Conservation (phyloP, 805 yeast species). For the Kuraishia piskuri region DNA sequence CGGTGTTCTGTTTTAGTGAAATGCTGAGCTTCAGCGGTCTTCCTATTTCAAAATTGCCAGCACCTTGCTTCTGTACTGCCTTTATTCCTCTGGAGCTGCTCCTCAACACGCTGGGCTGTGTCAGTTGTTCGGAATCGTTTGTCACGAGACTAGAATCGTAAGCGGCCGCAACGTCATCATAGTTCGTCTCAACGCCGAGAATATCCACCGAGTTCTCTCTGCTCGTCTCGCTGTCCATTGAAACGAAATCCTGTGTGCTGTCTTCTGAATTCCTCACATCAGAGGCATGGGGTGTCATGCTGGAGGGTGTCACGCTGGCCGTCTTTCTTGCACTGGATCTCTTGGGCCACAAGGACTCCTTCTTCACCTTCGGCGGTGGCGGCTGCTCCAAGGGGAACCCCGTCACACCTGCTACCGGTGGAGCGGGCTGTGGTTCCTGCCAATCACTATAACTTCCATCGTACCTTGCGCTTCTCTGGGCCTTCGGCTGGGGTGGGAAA, state of each 20-base stretch:
- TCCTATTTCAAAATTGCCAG: conserved; percentile 3
- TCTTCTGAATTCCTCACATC: background rate
- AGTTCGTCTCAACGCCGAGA: conserved; percentile 6
- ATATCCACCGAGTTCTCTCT: conserved; percentile 6
- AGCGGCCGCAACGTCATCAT: conserved; percentile 9
- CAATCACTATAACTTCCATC: conserved; percentile 16
- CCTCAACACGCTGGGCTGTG: conserved; percentile 22
- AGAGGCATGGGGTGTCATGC: background rate
- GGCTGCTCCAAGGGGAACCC: conserved; percentile 67
- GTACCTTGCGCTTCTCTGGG: background rate
- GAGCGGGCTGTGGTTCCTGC: conserved; percentile 51
- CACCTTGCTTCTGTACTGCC: background rate
- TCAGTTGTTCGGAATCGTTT: conserved; percentile 22
- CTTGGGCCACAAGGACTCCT: conserved; percentile 45
- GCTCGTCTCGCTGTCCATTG: background rate
- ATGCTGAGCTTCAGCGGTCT: conserved; percentile 11
- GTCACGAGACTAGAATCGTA: conserved; percentile 22
- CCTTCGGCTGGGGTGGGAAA: background rate
- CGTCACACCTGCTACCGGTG: conserved; percentile 51
- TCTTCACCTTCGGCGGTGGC: conserved; percentile 53
- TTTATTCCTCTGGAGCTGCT: background rate
- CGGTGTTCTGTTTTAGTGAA: conserved; percentile 5
- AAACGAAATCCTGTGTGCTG: background rate
- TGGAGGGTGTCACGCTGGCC: background rate
- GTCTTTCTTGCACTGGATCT: conserved; percentile 14